These are phyloP conservation scores for Pharus latifolius DNA, from an alignment of 176 grass and related monocot genomes.

Conservation along the genomic window DNA sequence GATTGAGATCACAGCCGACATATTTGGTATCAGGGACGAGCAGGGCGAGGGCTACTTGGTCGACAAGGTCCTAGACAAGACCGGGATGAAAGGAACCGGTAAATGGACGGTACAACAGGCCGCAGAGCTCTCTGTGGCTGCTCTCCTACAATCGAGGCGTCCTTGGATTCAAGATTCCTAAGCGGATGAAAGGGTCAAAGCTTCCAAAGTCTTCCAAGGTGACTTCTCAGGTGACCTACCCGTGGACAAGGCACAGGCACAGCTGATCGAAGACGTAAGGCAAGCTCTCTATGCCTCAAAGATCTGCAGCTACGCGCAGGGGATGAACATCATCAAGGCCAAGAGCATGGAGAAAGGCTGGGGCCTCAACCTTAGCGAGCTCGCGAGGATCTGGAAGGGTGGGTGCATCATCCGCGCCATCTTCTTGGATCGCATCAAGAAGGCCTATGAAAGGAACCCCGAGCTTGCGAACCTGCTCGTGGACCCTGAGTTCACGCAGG, in stretches of 20 bases:
- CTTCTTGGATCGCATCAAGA: constrained; percentile 90
- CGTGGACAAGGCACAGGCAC: too few relatives aligned
- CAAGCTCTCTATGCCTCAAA: constrained; percentile 76
- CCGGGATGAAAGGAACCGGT: constrained; percentile 86
- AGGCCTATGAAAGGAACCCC: constrained; percentile 65
- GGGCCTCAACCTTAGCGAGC: constrained; percentile 73
- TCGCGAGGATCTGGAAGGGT: constrained; percentile 93
- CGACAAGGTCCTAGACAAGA: constrained; percentile 87
- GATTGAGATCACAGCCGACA: constrained; percentile 67
- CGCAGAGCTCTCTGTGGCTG: constrained; percentile 56
- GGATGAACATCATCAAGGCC: constrained; percentile 77
- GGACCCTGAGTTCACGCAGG: constrained; percentile 78
- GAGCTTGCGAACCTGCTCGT: constrained; percentile 89
- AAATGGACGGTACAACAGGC: constrained; percentile 96
- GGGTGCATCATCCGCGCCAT: constrained; percentile 87
- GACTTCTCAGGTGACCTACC: too few relatives aligned
- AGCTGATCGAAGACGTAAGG: constrained; percentile 54
- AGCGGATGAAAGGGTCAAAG: constrained; percentile 66
- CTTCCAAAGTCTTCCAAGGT: too few relatives aligned
- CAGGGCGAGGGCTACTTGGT: constrained; percentile 28
- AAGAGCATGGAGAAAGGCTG: constrained; percentile 78
- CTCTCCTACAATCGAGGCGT: constrained; percentile 61
- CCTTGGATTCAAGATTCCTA: constrained; percentile 49
- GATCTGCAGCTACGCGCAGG: constrained; percentile 97
- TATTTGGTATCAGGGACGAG: constrained; percentile 47